Evolutionary conservation across 208 protist genomes (phyloP).

Genomic region (Angomonas ambiguus): DNA sequence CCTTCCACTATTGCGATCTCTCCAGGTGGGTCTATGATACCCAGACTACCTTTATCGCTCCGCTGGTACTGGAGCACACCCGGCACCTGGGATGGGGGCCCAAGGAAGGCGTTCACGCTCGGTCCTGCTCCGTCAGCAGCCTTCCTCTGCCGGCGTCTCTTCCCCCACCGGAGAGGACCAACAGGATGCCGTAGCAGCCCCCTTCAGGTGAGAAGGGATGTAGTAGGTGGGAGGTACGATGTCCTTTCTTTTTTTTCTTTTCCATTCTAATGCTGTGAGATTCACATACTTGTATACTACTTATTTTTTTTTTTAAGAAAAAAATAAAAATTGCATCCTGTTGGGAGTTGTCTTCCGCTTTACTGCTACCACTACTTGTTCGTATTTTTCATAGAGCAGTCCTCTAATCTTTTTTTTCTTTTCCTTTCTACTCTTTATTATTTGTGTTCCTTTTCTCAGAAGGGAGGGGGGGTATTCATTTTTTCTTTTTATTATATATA

Average conservation of each 20-base stretch:
- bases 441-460: not conserved
- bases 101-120: not conserved
- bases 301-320: constrained; percentile 8
- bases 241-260: not conserved
- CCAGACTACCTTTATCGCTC: constrained; percentile 60
- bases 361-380: not conserved
- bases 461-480: too few relatives aligned
- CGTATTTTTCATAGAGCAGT: not conserved
- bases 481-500: too few relatives aligned
- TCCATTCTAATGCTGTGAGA: not conserved
- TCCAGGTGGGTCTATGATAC: constrained; percentile 63
- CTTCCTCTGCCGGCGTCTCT: not conserved
- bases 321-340: not conserved
- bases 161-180: not conserved
- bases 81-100: constrained; percentile 52
- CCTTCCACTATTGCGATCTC: constrained; percentile 65
- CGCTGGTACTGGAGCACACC: constrained; percentile 55
- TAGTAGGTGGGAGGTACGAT: not conserved
- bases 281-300: not conserved
- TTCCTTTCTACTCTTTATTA: not conserved
- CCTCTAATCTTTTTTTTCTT: not conserved
- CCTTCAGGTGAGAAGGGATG: too few relatives aligned
- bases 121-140: not conserved
- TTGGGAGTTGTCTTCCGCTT: not conserved
- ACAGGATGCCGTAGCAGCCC: not conserved